These are phyloP conservation scores for Silene latifolia DNA, from an alignment of 148 eudicot species.

Conservation along the genomic window DNA sequence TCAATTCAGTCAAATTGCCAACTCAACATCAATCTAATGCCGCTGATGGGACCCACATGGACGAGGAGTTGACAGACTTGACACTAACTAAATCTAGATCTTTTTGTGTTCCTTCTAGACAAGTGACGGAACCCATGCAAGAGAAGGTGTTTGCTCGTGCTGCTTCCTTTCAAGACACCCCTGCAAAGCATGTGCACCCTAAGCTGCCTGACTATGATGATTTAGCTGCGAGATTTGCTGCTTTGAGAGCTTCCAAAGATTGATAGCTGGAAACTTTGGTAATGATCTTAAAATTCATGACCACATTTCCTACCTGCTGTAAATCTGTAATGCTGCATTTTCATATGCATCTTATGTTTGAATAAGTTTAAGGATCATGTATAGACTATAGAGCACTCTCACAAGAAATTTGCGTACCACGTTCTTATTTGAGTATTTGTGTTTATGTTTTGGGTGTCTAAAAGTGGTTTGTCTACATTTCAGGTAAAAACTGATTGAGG, in stretches of 20 bases:
- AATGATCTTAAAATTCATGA: conserved; percentile 6
- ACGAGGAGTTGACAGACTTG: conserved; percentile 25
- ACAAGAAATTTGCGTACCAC: background rate
- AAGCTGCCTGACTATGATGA: conserved; percentile 95
- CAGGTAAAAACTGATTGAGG: conserved; percentile 10
- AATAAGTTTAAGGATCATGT: background rate
- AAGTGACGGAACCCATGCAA: conserved; percentile 34
- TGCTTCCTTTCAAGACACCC: conserved; percentile 67
- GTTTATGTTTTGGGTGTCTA: conserved; percentile 5
- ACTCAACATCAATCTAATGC: conserved; percentile 22
- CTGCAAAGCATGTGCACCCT: conserved; percentile 87
- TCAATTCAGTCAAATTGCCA: conserved; percentile 24
- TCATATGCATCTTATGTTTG: conserved; percentile 9
- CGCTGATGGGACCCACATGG: conserved; percentile 10
- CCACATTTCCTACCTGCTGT: background rate
- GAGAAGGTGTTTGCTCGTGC: conserved; percentile 65
- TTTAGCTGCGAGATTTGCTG: conserved; percentile 85
- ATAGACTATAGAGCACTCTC: background rate
- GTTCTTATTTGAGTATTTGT: background rate
- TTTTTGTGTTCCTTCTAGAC: conserved; percentile 61
- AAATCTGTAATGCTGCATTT: background rate
- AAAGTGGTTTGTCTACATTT: background rate
- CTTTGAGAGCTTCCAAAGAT: conserved; percentile 52
- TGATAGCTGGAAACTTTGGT: conserved; percentile 21
- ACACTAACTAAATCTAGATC: conserved; percentile 56